Evolutionary conservation across 768 basidiomycete genomes (phyloP), one percentile per base, ranked within the genome.

Genomic region (Sarcomyxa edulis): DNA sequence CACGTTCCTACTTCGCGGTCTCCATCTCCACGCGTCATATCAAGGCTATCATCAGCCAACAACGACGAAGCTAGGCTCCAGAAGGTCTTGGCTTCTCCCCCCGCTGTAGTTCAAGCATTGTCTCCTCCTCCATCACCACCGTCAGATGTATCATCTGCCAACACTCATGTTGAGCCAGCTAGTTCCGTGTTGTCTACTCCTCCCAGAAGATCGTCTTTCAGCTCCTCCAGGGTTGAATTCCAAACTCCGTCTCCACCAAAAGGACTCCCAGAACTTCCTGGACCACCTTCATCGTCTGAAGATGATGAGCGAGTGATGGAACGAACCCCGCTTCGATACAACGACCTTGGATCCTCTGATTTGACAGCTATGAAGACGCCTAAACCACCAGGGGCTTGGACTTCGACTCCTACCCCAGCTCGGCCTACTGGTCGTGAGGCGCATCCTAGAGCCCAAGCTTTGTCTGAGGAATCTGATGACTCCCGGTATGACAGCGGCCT

Each of bases 241-340:
- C 60, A 69, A 48, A 83, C 78, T 0, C 82, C 80, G 7, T 76
- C 83, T 1, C 80, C 84, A 21, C 76, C 79, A 1, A 64, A 62
- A 28, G 71, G 65, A 31, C 65, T 83, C 42, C 80, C 83, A 7
- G 81, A 81, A 6, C 73, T 86, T 33, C 83, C 83, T 9, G 78
- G 59, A 12, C 80, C 78, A 3, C 80, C 82, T 2, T 71, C 70
- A n/a, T 73, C 74, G 7, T 70, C 71, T 10, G 74, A 74, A 23
- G 72, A 77, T 29, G 56, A 61, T 26, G 56, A 61, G 43, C 49
- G 26, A 55, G 53, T 15, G 41, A 20, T n/a, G 29, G 27, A n/a
- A 25, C 37, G 33, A 21, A 43, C 22, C 32, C 40, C 43, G 24
- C 35, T 37, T 46, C 49, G 25, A 57, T 48, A 12, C 41, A 33